phyloP scores from a whole-genome alignment of 2,329 filamentous ascomycete genomes.

The Helotiales sp. region DNA sequence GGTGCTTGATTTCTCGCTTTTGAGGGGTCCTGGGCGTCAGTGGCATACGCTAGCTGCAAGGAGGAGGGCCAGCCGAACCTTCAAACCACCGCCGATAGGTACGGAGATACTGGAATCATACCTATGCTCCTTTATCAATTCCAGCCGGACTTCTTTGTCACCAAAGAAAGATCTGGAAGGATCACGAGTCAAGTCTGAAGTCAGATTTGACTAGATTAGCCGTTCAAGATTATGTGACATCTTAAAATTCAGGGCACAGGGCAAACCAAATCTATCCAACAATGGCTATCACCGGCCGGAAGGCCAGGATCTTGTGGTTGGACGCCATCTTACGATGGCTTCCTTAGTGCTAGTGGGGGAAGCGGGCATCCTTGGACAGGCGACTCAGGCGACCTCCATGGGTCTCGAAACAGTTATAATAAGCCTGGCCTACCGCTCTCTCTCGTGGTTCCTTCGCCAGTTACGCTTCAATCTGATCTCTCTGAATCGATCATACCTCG shows the following conservation, averaged over 20 bases:
- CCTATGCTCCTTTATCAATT: not conserved
- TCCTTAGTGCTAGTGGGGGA: constrained; percentile 33
- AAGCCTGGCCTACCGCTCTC: constrained; percentile 30
- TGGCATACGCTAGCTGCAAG: constrained; percentile 4
- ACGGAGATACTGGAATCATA: not conserved
- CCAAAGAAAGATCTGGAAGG: not conserved
- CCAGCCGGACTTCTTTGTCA: not conserved
- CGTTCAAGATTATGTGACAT: constrained; percentile 1
- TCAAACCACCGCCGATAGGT: not conserved
- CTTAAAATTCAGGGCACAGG: constrained; percentile 6
- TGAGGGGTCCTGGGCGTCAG: not conserved
- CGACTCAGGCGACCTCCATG: constrained; percentile 22
- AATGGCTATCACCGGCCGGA: constrained; percentile 30
- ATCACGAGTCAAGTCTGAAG: not conserved
- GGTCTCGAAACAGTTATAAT: constrained; percentile 31
- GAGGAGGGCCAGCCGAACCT: constrained; percentile 9
- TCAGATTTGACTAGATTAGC: not conserved
- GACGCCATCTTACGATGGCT: constrained; percentile 29
- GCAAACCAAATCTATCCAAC: not conserved
- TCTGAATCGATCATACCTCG: constrained; percentile 9
- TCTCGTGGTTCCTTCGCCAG: constrained; percentile 16
- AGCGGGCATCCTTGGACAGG: constrained; percentile 8
- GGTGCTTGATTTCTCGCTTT: constrained; percentile 6
- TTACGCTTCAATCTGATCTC: constrained; percentile 1
- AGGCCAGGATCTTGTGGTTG: constrained; percentile 28